These are phyloP conservation scores for Sporisorium reilianum DNA, from an alignment of 1,284 basidiomycete genomes.

Conservation along the genomic window DNA sequence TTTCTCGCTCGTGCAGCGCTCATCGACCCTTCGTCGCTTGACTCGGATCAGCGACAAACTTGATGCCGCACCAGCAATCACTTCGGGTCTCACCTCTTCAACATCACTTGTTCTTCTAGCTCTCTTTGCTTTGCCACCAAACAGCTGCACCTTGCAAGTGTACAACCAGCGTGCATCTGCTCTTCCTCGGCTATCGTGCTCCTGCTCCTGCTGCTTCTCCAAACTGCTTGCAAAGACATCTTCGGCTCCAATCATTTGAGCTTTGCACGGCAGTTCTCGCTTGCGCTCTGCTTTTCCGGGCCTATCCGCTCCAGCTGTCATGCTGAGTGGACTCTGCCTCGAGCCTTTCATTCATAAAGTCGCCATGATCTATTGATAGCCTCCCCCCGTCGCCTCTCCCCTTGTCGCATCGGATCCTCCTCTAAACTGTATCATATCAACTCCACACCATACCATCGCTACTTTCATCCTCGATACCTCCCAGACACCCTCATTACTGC, in stretches of 20 bases:
- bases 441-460: too few species aligned
- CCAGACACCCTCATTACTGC: not conserved
- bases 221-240: too few species aligned
- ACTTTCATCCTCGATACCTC: not conserved
- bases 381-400: not conserved
- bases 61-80: not conserved
- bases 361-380: not conserved
- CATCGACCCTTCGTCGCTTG: not conserved
- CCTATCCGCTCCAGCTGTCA: not conserved
- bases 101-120: not conserved
- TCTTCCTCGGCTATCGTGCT: not conserved
- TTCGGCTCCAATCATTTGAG: too few species aligned
- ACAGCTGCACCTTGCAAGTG: too few species aligned
- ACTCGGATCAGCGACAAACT: not conserved
- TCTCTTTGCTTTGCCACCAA: not conserved
- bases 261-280: too few species aligned
- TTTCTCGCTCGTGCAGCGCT: not conserved
- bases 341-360: slow-evolving; percentile 4
- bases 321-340: not conserved
- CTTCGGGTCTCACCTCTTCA: not conserved
- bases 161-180: too few species aligned
- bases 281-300: slow-evolving; percentile 9
- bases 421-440: slow-evolving; percentile 3
- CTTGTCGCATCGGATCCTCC: not conserved
- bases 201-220: not conserved